Evolutionary conservation across 2,329 filamentous ascomycete genomes (phyloP), one percentile per base, ranked within the genome.

Genomic region (Paecilomyces dactylethromorphus): DNA sequence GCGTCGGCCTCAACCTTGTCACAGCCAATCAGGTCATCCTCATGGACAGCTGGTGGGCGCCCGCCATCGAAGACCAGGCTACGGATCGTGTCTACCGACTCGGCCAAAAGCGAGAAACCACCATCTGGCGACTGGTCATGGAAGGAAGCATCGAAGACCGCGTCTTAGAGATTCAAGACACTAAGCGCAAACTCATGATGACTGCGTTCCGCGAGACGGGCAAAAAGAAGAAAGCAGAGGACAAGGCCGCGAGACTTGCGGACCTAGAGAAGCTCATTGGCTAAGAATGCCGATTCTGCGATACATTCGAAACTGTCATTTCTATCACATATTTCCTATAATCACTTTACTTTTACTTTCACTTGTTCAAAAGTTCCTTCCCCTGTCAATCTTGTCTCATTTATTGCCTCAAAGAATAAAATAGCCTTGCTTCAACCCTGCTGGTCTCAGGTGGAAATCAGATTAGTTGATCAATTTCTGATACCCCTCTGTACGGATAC

Each of bases 41-140:
- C 21, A 84, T 86, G 0, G 92, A 96, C 72, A 89, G 85, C 60
- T 96, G 91, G 92, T 96, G 92, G 89, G 91, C 92, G 1, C 92
- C 92, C 0, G 91, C 91, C 0, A 94, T 96, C 58, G 92, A 96
- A 73, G 91, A 96, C 65, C 92, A 96, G 71, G 92, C 92, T 3
- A 83, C 96, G 2, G 92, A 96, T 69, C 87, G 92, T 3, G 91
- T 96, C 6, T 90, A 96, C 70, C 83, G 92, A 0, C 80, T 96
- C 0, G 92, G 92, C 0, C 92, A 96, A 76, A 92, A 82, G 63
- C 83, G 89, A 39, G 83, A 87, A 61, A 92, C 88, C 0, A 92
- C 85, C 1, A 87, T 96, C 1, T 94, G 91, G 80, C 81, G 91
- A 53, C 78, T 96, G 10, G 84, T 96, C 1, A 88, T 96, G 77